phyloP scores from a whole-genome alignment of 2,329 filamentous ascomycete species.

The Corinectria fuckeliana region DNA sequence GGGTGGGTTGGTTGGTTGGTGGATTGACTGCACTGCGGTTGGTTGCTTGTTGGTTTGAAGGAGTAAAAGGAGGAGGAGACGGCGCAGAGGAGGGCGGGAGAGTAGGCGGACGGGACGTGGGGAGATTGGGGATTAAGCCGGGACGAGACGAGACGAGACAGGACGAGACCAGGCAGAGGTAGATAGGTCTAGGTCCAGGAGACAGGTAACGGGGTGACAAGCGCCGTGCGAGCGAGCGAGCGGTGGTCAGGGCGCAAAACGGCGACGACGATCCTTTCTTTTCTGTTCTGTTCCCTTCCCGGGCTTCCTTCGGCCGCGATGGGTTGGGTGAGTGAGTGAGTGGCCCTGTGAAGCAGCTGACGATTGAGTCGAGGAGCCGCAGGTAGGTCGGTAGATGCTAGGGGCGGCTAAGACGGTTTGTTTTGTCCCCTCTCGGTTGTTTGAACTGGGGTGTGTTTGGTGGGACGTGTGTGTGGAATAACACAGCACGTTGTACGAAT shows the following conservation, averaged over 20 bases:
- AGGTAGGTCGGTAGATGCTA: too few species aligned
- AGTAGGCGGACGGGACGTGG: conserved; percentile 4
- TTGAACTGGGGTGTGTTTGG: not conserved
- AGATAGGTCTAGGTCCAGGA: not conserved
- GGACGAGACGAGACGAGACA: conserved; percentile 1
- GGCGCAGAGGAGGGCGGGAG: not conserved
- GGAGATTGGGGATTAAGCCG: conserved; percentile 18
- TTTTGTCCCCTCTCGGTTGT: not conserved
- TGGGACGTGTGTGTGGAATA: not conserved
- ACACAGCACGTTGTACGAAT: not conserved
- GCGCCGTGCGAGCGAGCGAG: not conserved
- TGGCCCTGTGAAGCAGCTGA: not conserved
- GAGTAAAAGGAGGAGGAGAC: not conserved
- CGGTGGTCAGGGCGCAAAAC: conserved; percentile 21
- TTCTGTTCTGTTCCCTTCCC: too few species aligned
- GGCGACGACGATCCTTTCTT: conserved; percentile 9
- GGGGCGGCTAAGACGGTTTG: not conserved
- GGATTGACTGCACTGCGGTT: too few species aligned
- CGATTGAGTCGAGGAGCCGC: not conserved
- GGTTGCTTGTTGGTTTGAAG: not conserved
- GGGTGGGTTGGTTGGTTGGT: too few species aligned
- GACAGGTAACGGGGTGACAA: not conserved
- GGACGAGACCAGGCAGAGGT: not conserved
- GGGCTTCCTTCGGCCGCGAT: too few species aligned
- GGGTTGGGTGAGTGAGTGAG: not conserved